These are phyloP conservation scores for Tuber magnatum DNA, from an alignment of 495 filamentous ascomycete genomes.

Conservation along the genomic window DNA sequence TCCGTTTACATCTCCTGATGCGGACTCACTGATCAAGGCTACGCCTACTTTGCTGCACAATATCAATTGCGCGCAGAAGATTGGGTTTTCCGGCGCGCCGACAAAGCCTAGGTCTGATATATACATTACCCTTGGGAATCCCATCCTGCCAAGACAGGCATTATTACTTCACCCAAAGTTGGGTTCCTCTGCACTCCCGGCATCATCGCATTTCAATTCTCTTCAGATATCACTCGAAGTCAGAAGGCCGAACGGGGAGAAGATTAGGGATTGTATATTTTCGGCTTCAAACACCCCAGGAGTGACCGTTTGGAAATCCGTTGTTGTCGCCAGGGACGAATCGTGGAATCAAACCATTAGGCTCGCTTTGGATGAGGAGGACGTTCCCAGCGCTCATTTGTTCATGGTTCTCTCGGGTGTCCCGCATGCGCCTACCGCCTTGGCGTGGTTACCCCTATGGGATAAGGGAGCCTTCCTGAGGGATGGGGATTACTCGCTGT, in stretches of 20 bases:
- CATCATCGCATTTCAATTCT: slow-evolving; percentile 57
- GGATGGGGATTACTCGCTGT: slow-evolving; percentile 72
- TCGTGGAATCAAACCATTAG: slow-evolving; percentile 82
- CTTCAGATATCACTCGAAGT: slow-evolving; percentile 88
- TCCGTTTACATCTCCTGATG: slow-evolving; percentile 66
- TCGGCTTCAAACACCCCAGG: slow-evolving; percentile 69
- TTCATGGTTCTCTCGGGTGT: slow-evolving; percentile 82
- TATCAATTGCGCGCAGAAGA: slow-evolving; percentile 69
- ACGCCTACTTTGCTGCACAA: slow-evolving; percentile 84
- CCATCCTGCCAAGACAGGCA: slow-evolving; percentile 65
- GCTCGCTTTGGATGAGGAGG: slow-evolving; percentile 67
- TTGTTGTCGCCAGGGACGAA: slow-evolving; percentile 66
- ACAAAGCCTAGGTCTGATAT: slow-evolving; percentile 85
- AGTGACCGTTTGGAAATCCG: slow-evolving; percentile 78
- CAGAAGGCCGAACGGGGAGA: slow-evolving; percentile 62
- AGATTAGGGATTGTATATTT: slow-evolving; percentile 79
- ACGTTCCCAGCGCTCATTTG: slow-evolving; percentile 77
- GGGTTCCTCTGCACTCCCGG: slow-evolving; percentile 63
- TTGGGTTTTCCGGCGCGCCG: slow-evolving; percentile 92
- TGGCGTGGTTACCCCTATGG: slow-evolving; percentile 92
- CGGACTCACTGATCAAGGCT: slow-evolving; percentile 68
- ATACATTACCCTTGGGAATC: slow-evolving; percentile 75
- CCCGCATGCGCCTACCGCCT: slow-evolving; percentile 76
- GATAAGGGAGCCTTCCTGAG: slow-evolving; percentile 81
- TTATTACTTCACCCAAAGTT: slow-evolving; percentile 71